Percentiles rank a stretch among this genome's conserved stretches.
These are phyloP conservation scores for Entrophospora sp. DNA, from an alignment of 192 early-diverging fungal genomes.

Conservation along the genomic window DNA sequence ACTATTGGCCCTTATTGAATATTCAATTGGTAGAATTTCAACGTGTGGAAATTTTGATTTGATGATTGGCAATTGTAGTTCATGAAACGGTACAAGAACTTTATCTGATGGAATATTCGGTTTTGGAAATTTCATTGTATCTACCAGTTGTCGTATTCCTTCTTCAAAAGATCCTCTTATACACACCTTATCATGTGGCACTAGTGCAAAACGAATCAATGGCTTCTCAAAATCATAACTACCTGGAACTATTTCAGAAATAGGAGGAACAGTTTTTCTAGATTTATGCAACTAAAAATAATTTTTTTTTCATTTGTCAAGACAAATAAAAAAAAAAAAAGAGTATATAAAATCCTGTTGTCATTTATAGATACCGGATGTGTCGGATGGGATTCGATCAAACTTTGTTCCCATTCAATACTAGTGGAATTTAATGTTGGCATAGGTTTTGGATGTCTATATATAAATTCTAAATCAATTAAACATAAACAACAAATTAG, in stretches of 20 bases:
- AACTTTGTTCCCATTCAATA: slow-evolving; percentile 57
- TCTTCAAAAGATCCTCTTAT: slow-evolving; percentile 42
- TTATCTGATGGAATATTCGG: slow-evolving; percentile 21
- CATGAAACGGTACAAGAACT: slow-evolving; percentile 49
- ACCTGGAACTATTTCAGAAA: slow-evolving; percentile 32
- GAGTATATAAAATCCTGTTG: no score
- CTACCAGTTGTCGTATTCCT: slow-evolving; percentile 28
- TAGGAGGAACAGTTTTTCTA: slow-evolving; percentile 44
- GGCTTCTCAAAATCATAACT: slow-evolving; percentile 33
- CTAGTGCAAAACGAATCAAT: slow-evolving; percentile 38
- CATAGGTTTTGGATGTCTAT: slow-evolving; percentile 26
- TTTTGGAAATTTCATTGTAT: slow-evolving; percentile 4
- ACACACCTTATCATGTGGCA: slow-evolving; percentile 31
- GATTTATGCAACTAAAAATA: slow-evolving; percentile 54
- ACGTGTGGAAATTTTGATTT: slow-evolving; percentile 35
- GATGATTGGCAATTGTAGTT: slow-evolving; percentile 57
- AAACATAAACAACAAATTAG: no score
- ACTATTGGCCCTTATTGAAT: slow-evolving; percentile 33
- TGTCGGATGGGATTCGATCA: slow-evolving; percentile 57
- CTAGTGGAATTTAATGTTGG: slow-evolving; percentile 32
- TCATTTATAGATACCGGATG: slow-evolving; percentile 55
- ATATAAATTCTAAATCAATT: slow-evolving; percentile 35
- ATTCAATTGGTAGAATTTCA: slow-evolving; percentile 28
- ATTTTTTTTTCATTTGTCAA: no score
- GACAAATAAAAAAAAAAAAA: no score